Percentiles rank a stretch among this genome's conserved stretches.
Conservation (phyloP, 768 basidiomycete species). For the Psilocybe cyanescens region DNA sequence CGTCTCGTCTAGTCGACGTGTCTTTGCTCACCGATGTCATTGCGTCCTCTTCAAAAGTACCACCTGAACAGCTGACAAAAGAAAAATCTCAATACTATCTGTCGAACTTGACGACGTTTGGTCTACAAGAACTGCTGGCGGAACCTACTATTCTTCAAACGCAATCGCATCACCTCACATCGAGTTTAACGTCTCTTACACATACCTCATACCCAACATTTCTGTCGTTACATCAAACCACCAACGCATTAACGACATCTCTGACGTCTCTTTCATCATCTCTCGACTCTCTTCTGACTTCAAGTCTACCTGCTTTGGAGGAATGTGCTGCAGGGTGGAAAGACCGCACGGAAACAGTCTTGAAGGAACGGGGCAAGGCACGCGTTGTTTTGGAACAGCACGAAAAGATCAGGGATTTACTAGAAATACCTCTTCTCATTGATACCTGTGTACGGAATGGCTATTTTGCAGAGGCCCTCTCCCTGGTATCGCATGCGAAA, state of each 20-base stretch:
- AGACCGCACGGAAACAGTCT: slow-evolving; percentile 71
- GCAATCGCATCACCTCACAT: slow-evolving; percentile 84
- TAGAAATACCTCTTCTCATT: slow-evolving; percentile 89
- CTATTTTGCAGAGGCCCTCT: slow-evolving; percentile 90
- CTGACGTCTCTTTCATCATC: slow-evolving; percentile 77
- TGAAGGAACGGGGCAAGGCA: slow-evolving; percentile 75
- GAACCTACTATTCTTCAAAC: slow-evolving; percentile 82
- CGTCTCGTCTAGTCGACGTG: slow-evolving; percentile 34
- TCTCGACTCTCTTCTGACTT: slow-evolving; percentile 66
- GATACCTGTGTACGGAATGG: slow-evolving; percentile 94
- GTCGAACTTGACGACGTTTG: slow-evolving; percentile 62
- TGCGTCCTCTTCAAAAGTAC: slow-evolving; percentile 31
- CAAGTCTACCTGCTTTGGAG: slow-evolving; percentile 79
- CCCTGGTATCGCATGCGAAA: slow-evolving; percentile 75
- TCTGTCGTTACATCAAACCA: slow-evolving; percentile 83
- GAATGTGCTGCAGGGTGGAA: slow-evolving; percentile 72
- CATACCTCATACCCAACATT: slow-evolving; percentile 93
- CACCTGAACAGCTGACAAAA: slow-evolving; percentile 27
- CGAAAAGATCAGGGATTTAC: slow-evolving; percentile 89
- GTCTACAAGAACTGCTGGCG: slow-evolving; percentile 67
- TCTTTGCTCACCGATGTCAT: slow-evolving; percentile 35
- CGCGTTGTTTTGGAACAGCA: slow-evolving; percentile 91
- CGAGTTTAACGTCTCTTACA: slow-evolving; percentile 87
- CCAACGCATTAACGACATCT: slow-evolving; percentile 71
- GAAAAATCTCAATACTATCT: slow-evolving; percentile 57